Evolutionary conservation across 805 yeast genomes (phyloP).

Genomic region (Starmera pachycereana): DNA sequence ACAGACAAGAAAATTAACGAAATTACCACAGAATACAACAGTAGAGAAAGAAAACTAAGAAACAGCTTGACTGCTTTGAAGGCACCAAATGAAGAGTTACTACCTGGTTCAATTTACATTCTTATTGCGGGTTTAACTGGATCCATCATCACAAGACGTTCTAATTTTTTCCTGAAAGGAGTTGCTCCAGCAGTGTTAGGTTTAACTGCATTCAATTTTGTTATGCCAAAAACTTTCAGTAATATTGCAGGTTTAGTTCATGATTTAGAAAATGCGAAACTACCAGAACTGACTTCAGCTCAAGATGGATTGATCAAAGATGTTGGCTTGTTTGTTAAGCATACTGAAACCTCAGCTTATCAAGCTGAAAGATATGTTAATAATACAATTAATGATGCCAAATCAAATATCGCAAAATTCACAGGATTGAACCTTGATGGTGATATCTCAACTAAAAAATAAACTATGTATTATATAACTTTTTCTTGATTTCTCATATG

Average conservation of each 20-base stretch:
- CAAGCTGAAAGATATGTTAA: conserved; percentile 28
- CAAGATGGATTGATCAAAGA: conserved; percentile 41
- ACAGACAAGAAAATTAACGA: conserved; percentile 33
- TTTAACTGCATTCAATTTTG: conserved; percentile 50
- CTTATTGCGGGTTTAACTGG: conserved; percentile 64
- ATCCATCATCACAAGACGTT: conserved; percentile 59
- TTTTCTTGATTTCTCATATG: no score
- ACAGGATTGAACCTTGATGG: conserved; percentile 67
- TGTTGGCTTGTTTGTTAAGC: conserved; percentile 33
- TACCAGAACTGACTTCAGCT: conserved; percentile 55
- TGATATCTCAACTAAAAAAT: conserved; percentile 42
- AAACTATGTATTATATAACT: not conserved
- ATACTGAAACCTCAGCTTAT: conserved; percentile 33
- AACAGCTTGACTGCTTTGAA: conserved; percentile 55
- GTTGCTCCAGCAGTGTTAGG: conserved; percentile 54
- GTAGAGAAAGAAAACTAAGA: conserved; percentile 54
- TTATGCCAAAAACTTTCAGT: conserved; percentile 61
- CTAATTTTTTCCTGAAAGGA: conserved; percentile 44
- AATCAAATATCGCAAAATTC: conserved; percentile 35
- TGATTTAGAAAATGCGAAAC: conserved; percentile 45
- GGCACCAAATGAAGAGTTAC: conserved; percentile 52
- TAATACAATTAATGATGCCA: conserved; percentile 27
- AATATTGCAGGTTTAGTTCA: conserved; percentile 51
- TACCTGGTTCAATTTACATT: conserved; percentile 64
- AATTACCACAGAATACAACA: conserved; percentile 39